Percentiles rank a stretch among this genome's conserved stretches.
phyloP scores from a whole-genome alignment of 2,329 filamentous ascomycete species.

The Fusarium nanum region DNA sequence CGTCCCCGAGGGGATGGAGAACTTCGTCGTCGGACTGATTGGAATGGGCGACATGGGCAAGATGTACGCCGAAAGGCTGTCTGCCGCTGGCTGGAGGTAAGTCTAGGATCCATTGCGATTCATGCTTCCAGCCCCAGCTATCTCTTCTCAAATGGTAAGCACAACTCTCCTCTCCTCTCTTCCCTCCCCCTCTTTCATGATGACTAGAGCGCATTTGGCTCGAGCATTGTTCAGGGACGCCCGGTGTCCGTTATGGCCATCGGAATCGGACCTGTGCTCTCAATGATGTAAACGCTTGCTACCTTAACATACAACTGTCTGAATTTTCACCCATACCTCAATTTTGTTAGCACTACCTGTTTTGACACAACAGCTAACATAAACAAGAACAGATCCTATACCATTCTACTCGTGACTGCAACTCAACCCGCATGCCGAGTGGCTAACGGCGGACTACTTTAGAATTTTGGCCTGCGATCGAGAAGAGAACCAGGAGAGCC shows the following conservation, averaged over 20 bases:
- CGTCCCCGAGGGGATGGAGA: constrained; percentile 65
- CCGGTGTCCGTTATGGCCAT: constrained; percentile 81
- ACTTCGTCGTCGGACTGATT: constrained; percentile 89
- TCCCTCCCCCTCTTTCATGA: constrained; percentile 68
- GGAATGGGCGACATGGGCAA: constrained; percentile 99
- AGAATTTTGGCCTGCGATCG: constrained; percentile 96
- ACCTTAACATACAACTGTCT: constrained; percentile 87
- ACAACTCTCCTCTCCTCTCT: constrained; percentile 15
- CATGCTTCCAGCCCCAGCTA: constrained; percentile 27
- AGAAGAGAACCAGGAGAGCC: constrained; percentile 85
- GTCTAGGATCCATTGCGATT: constrained; percentile 41
- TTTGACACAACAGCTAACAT: constrained; percentile 40
- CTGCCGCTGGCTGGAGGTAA: constrained; percentile 95
- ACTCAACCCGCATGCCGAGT: constrained; percentile 41
- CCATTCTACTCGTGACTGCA: constrained; percentile 7
- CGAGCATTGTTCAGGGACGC: constrained; percentile 83
- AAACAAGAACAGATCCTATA: constrained; percentile 35
- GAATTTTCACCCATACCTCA: constrained; percentile 58
- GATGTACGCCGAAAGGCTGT: constrained; percentile 93
- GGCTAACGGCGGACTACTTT: constrained; percentile 47
- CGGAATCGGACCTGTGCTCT: constrained; percentile 71
- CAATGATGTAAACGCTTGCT: constrained; percentile 99
- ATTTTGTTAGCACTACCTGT: constrained; percentile 21
- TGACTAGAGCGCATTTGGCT: constrained; percentile 99
- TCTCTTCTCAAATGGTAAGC: constrained; percentile 40